phyloP scores from a whole-genome alignment of 257 asterid species.

The Coffea eugenioides region DNA sequence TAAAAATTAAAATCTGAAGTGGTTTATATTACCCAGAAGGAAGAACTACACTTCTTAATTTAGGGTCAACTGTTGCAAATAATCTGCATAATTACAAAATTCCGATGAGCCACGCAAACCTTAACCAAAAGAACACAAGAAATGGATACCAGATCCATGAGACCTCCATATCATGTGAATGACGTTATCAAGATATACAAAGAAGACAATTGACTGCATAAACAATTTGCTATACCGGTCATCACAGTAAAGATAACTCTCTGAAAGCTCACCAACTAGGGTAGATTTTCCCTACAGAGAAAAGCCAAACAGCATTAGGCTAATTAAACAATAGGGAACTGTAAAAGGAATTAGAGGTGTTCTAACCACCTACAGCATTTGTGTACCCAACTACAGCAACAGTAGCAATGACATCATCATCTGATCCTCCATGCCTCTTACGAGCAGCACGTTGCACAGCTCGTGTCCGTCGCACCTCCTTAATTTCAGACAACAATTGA shows the following conservation, averaged over 20 bases:
- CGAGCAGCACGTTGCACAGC: conserved; percentile 88
- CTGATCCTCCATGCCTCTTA: conserved; percentile 58
- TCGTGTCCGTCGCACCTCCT: conserved; percentile 92
- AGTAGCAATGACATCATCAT: conserved; percentile 70
- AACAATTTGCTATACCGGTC: conserved; percentile 59
- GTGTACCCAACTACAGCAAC: conserved; percentile 98
- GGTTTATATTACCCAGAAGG: conserved; percentile 73
- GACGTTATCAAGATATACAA: neutral
- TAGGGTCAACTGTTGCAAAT: conserved; percentile 97
- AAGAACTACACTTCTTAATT: conserved; percentile 73
- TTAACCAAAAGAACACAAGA: conserved; percentile 4
- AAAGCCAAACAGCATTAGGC: conserved; percentile 17
- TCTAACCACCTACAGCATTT: conserved; percentile 73
- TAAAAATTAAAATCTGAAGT: neutral
- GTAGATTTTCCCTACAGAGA: conserved; percentile 87
- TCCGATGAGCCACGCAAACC: conserved; percentile 22
- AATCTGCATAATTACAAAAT: conserved; percentile 51
- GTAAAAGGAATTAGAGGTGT: conserved; percentile 17
- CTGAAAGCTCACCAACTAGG: conserved; percentile 76
- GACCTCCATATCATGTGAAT: neutral
- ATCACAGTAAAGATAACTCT: conserved; percentile 72
- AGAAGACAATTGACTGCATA: neutral
- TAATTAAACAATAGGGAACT: conserved; percentile 16
- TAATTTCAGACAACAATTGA: conserved; percentile 70
- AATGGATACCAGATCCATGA: conserved; percentile 1